Evolutionary conservation across 225 moss, liverwort and hornwort genomes (phyloP).

Genomic region (Straminergon stramineum): DNA sequence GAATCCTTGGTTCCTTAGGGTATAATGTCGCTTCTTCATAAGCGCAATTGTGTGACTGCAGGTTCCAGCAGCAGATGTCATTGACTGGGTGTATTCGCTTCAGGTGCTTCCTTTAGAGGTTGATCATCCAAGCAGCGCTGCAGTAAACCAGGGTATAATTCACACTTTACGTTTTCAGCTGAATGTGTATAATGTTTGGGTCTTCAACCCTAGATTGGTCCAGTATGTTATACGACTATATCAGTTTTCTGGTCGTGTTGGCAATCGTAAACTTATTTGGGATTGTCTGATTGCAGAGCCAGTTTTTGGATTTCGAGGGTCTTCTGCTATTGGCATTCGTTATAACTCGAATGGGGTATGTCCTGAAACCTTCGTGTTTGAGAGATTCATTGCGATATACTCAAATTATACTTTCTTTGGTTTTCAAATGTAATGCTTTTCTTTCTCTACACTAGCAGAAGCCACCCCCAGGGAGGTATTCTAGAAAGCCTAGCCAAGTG

Average conservation of each 20-base stretch:
- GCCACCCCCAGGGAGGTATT: neutral
- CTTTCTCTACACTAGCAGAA: neutral
- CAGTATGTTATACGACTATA: neutral
- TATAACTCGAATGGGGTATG: slow-evolving; percentile 55
- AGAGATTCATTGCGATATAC: neutral
- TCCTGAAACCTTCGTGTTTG: neutral
- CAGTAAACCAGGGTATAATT: slow-evolving; percentile 27
- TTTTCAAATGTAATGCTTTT: neutral
- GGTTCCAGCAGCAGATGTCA: slow-evolving; percentile 61
- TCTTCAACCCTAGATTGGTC: neutral
- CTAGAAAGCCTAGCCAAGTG: neutral
- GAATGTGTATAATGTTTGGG: neutral
- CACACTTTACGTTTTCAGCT: neutral
- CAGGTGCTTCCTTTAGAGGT: slow-evolving; percentile 74
- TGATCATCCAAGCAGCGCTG: slow-evolving; percentile 19
- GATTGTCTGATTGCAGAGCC: slow-evolving; percentile 30
- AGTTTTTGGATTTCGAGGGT: slow-evolving; percentile 83
- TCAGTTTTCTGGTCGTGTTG: neutral
- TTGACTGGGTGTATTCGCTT: slow-evolving; percentile 85
- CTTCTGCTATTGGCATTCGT: slow-evolving; percentile 49
- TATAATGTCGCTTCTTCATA: neutral
- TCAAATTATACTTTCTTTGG: neutral
- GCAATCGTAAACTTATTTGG: neutral
- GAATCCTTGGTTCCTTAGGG: neutral
- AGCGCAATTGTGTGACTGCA: slow-evolving; percentile 11